Evolutionary conservation across 306 rosid species (phyloP).

Genomic region (Morella rubra): DNA sequence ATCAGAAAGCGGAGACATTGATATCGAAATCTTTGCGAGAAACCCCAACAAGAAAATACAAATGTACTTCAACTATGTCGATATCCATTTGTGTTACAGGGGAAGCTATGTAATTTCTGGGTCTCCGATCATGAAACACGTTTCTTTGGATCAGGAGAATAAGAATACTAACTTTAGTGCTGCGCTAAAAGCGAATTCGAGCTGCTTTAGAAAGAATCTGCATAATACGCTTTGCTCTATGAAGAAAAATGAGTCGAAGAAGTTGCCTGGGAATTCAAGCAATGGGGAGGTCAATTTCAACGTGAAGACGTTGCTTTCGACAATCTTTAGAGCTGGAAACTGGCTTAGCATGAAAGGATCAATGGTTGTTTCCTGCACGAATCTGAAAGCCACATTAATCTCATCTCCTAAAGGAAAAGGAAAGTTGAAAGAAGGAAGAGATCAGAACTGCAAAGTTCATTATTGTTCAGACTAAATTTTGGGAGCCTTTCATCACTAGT

Average conservation of each 20-base stretch:
- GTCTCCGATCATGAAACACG: not conserved
- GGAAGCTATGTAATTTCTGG: not conserved
- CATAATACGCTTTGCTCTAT: no score
- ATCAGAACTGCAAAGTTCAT: no score
- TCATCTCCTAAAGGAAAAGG: constrained; percentile 25
- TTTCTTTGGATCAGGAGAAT: constrained; percentile 19
- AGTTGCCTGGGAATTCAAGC: constrained; percentile 23
- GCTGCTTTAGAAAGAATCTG: no score
- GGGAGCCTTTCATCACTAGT: no score
- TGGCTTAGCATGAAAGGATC: constrained; percentile 29
- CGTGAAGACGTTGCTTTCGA: constrained; percentile 17
- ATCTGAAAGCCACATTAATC: constrained; percentile 27
- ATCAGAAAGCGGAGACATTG: no score
- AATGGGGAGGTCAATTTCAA: constrained; percentile 29
- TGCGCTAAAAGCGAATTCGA: constrained; percentile 13
- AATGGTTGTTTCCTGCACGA: constrained; percentile 18
- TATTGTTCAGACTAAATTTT: no score
- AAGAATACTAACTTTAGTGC: constrained; percentile 17
- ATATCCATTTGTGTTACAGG: not conserved
- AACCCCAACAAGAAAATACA: no score
- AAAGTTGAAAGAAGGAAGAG: constrained; percentile 29
- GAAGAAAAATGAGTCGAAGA: not conserved
- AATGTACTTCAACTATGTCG: not conserved
- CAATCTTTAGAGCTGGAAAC: constrained; percentile 29
- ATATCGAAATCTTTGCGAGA: no score